These are phyloP conservation scores for Saccharomycopsis microspora DNA, from an alignment of 805 yeast genomes.

Conservation along the genomic window DNA sequence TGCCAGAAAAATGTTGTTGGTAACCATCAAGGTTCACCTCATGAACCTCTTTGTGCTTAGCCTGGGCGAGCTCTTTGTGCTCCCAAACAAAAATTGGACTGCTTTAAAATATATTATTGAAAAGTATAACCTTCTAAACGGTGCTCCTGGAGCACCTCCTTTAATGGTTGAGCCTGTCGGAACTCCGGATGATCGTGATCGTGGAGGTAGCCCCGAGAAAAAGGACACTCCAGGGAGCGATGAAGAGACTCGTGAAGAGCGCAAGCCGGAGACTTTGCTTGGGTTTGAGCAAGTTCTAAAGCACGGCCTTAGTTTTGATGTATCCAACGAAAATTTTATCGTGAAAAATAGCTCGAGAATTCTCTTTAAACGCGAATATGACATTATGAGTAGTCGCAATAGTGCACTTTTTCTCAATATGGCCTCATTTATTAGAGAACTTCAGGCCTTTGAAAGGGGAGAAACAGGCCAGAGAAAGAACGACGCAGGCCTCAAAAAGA, in stretches of 20 bases:
- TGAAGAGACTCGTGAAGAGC: too few species aligned
- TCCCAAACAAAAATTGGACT: conserved; percentile 14
- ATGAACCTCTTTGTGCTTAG: conserved; percentile 13
- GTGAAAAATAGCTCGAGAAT: conserved; percentile 7
- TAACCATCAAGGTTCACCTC: conserved; percentile 8
- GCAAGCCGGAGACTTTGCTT: too few species aligned
- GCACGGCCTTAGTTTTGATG: conserved; percentile 10
- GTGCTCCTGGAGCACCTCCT: too few species aligned
- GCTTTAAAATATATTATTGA: conserved; percentile 7
- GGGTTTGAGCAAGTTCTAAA: conserved; percentile 1
- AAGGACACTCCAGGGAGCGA: too few species aligned
- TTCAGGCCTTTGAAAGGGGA: conserved; percentile 1
- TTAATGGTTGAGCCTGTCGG: too few species aligned
- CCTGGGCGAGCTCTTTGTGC: conserved; percentile 14
- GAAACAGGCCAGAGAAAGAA: background rate
- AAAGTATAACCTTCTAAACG: conserved; percentile 12
- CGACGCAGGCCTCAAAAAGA: background rate
- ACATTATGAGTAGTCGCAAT: conserved; percentile 9
- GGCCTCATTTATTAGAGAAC: conserved; percentile 3
- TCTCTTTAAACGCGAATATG: conserved; percentile 10
- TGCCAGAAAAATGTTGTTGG: conserved; percentile 4
- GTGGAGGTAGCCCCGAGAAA: too few species aligned
- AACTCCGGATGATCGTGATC: too few species aligned
- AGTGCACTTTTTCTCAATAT: conserved; percentile 11
- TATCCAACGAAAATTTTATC: conserved; percentile 9